Percentiles rank a stretch among this genome's conserved stretches.
Evolutionary conservation across 768 basidiomycete species (phyloP).

Genomic region (Trametes sanguinea): DNA sequence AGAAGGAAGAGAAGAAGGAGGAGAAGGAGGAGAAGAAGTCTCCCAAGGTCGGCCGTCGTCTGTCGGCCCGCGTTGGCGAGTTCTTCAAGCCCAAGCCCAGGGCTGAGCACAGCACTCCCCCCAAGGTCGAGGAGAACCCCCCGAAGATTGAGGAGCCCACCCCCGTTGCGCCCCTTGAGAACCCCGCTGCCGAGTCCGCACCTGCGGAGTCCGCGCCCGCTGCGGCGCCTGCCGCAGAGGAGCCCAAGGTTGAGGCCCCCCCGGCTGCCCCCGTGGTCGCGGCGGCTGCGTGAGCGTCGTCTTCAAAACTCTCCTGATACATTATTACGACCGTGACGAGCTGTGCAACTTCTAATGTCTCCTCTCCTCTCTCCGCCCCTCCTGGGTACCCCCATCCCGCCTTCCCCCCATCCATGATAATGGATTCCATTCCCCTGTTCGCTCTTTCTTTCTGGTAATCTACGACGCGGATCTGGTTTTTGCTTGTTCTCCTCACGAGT

Average conservation of each 20-base stretch:
- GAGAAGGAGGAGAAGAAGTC: constrained; percentile 44
- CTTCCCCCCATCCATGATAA: constrained; percentile 33
- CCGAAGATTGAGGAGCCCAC: constrained; percentile 85
- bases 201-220: constrained; percentile 40
- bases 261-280: constrained; percentile 69
- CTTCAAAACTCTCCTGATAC: constrained; percentile 36
- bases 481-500: constrained; percentile 52
- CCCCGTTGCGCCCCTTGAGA: constrained; percentile 82
- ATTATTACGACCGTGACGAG: constrained; percentile 43
- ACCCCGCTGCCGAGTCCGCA: constrained; percentile 59
- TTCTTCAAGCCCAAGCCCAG: constrained; percentile 81
- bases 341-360: constrained; percentile 32
- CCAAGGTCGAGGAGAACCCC: constrained; percentile 88
- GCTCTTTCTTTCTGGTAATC: constrained; percentile 36
- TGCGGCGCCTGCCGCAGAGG: constrained; percentile 31
- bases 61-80: constrained; percentile 80
- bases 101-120: constrained; percentile 60
- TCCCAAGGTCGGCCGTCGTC: constrained; percentile 74
- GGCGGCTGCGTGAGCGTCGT: constrained; percentile 69
- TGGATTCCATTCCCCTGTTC: constrained; percentile 35
- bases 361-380: constrained; percentile 24
- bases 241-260: constrained; percentile 44
- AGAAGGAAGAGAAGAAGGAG: constrained; percentile 44
- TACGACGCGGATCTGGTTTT: constrained; percentile 58
- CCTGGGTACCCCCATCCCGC: constrained; percentile 33